A percentile compares a stretch with the other conserved stretches of the same genome.
These are phyloP conservation scores for Aureobasidium sp. DNA, from an alignment of 2,329 filamentous ascomycete species.

Conservation along the genomic window DNA sequence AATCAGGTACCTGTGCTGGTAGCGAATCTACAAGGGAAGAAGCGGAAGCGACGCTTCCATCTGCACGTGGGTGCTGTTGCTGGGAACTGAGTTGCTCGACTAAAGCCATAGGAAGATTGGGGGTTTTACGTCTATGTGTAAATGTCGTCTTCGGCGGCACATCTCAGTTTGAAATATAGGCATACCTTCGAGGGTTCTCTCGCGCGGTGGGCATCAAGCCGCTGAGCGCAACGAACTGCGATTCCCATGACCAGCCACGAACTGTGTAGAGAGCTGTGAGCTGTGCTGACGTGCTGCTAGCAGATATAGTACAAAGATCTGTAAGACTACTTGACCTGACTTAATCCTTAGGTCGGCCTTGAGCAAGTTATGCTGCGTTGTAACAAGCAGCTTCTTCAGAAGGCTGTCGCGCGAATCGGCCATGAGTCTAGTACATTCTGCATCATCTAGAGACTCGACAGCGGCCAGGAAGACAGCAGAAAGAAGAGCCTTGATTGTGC, in stretches of 20 bases:
- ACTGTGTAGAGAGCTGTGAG: too few relatives aligned
- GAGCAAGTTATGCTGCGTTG: not conserved
- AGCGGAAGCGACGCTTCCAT: not conserved
- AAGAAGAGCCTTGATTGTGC: conserved; percentile 44
- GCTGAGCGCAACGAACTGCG: too few relatives aligned
- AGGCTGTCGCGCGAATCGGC: conserved; percentile 36
- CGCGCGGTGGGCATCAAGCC: too few relatives aligned
- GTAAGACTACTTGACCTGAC: too few relatives aligned
- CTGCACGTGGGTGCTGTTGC: not conserved
- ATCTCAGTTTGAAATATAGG: too few relatives aligned
- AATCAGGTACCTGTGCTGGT: not conserved
- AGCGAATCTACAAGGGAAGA: not conserved
- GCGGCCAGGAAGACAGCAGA: conserved; percentile 49
- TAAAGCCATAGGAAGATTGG: not conserved
- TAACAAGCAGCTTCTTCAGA: not conserved
- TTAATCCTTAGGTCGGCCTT: too few relatives aligned
- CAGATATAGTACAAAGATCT: too few relatives aligned
- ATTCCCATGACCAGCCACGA: too few relatives aligned
- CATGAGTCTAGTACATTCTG: conserved; percentile 38
- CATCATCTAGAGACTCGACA: conserved; percentile 33
- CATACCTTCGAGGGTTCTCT: too few relatives aligned
- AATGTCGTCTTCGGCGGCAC: not conserved
- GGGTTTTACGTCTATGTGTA: not conserved
- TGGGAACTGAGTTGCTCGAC: not conserved
- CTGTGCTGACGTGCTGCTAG: too few relatives aligned